Base-by-base conservation (phyloP, 768 basidiomycete species). In the Collybia sordida region DNA sequence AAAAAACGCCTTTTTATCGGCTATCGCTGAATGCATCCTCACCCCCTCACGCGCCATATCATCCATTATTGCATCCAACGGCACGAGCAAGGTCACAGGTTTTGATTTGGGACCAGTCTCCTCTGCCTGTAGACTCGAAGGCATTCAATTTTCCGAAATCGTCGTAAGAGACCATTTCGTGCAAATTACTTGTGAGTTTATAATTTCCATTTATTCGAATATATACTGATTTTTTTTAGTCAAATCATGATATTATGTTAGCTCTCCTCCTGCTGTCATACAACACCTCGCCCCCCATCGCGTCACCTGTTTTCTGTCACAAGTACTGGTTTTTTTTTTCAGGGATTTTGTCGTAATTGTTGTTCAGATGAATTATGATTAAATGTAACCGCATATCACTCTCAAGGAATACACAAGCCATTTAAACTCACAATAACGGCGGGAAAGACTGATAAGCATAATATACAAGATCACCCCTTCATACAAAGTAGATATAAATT, bases 181-280 rank as follows among this genome's bases (percentile, higher is more conserved):
- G 12, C 49, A 56, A 42, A 38, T 59, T 18, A 39, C 36, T 40
- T 53, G 58, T 59, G 45, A 56, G 58, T 52, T 14, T n/a, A 15
- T 24, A 12, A 9, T 4, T 48, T 39, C 17, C 2, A 18, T 18
- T 15, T 45, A 21, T 7, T 35, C 15, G 3, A 35, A 39, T 25
- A 6, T 8, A 4, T 28, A 1, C 21, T 39, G 9, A 36, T 35
- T 24, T 17, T 7, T 22, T 18, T 3, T 15, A 47, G 45, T 47
- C 22, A 14, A 31, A 31, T 4, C 31, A 31, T 31, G 14, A 14
- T 14, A 12, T 9, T 31, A 11, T 31, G 11, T 31, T 31, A 31
- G 3, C 6, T 31, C 11, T 31, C 31, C 3, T 31, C 3, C 9
- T 27, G 31, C 11, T 31, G 14, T 4, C 31, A 31, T 31, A 31